Conservation (phyloP, 768 basidiomycete genomes). For the Auriculariales sp. region DNA sequence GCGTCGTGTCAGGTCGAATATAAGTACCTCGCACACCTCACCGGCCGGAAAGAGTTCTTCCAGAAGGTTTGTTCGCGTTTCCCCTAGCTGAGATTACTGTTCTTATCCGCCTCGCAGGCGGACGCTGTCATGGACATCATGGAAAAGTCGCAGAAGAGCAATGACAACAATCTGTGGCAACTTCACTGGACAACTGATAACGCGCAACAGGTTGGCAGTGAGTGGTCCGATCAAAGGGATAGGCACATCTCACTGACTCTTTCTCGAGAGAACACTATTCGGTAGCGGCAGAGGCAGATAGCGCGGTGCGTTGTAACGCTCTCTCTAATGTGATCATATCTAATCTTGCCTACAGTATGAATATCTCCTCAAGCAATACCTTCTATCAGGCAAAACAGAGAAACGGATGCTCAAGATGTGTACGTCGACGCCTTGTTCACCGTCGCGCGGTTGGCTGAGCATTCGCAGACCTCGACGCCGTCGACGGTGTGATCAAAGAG, state of each 20-base stretch:
- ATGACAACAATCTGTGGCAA: constrained; percentile 52
- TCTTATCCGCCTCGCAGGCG: constrained; percentile 26
- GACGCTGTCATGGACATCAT: constrained; percentile 33
- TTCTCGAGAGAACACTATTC: constrained; percentile 22
- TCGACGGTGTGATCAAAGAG: constrained; percentile 17
- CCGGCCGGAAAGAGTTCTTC: constrained; percentile 50
- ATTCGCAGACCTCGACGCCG: constrained; percentile 10
- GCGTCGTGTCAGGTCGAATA: constrained; percentile 76
- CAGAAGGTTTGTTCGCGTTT: constrained; percentile 29
- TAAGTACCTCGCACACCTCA: constrained; percentile 65
- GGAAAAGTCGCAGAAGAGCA: constrained; percentile 27
- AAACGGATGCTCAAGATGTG: constrained; percentile 49
- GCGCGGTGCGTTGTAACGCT: constrained; percentile 19
- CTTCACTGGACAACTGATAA: constrained; percentile 35
- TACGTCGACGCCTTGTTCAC: constrained; percentile 18
- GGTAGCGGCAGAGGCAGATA: constrained; percentile 56
- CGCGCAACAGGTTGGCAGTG: constrained; percentile 35
- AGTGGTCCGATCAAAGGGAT: constrained; percentile 37
- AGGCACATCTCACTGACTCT: constrained; percentile 9
- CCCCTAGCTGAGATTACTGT: constrained; percentile 6
- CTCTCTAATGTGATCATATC: neutral
- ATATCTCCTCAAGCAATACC: constrained; percentile 60
- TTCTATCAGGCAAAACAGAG: constrained; percentile 50
- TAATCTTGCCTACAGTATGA: constrained; percentile 31
- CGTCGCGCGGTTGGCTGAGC: constrained; percentile 14